Base-by-base conservation (phyloP, 371 early-diverging fungal species). In the Quaeritorhiza haematococci region DNA sequence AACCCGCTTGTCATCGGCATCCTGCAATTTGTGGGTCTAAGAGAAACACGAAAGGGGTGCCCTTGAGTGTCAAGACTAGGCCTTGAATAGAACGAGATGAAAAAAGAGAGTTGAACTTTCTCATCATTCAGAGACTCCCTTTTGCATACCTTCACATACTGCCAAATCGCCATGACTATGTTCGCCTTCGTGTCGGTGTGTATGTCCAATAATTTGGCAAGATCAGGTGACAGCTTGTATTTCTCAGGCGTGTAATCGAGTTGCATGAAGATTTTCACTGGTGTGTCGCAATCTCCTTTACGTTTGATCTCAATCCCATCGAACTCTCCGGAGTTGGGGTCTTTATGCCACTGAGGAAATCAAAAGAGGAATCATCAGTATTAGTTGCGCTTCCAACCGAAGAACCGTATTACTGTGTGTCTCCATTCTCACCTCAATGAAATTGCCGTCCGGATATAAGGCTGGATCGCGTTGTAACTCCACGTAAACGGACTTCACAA, bases 231-330 rank as follows among this genome's bases (percentile, higher is more conserved):
- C 48, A 95, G 69, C 55, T 90, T 88, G 76, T 82, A 92, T 59
- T 84, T 86, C 59, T 89, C 90, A 0, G 90, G 87, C 30, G 78
- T 78, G 30, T 84, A 70, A 50, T 91, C 92, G 32, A 93, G 68
- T 30, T 87, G 73, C 0, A 98, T 53, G 33, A 86, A 68, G 33
- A 98, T 90, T 61, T 85, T 86, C 27, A 80, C 83, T 19, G 82
- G 82, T n/a, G 90, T 84, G 51, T 94, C 89, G 32, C 71, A 70
- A 67, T 91, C 91, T 15, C 95, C 96, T 42, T 79, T 76, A 55
- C 96, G 79, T 56, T 93, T 96, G 43, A 96, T 82, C 66, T 95
- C 95, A 61, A 98, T 88, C 6, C 89, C 93, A 63, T 96, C 94
- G 45, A 82, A 82, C 23, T 92, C 92, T 8, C 76, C 64, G 33